phyloP scores from a whole-genome alignment of 2,329 filamentous ascomycete genomes.

The Talaromyces sp. region DNA sequence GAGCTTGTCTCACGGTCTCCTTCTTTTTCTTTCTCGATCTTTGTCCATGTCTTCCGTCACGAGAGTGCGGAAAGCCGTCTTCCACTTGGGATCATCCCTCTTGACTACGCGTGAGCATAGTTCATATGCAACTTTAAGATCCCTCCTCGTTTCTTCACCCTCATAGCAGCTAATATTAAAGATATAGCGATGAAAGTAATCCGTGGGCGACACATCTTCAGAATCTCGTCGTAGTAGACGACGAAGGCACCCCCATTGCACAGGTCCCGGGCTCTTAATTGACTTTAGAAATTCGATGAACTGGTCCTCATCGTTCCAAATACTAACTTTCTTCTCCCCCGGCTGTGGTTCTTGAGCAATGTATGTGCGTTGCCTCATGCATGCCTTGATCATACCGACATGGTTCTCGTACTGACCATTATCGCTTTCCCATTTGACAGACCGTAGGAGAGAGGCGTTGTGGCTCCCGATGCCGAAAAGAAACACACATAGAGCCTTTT shows the following conservation, averaged over 20 bases:
- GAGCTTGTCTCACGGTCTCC: too few species aligned
- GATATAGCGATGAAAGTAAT: neutral
- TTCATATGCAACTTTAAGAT: neutral
- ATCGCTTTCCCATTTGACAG: neutral
- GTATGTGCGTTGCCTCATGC: too few species aligned
- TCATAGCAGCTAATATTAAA: neutral
- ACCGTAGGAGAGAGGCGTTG: neutral
- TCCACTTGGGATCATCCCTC: neutral
- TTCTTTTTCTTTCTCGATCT: too few species aligned
- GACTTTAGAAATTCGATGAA: too few species aligned
- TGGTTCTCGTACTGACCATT: too few species aligned
- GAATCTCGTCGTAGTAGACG: neutral
- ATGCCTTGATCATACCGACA: too few species aligned
- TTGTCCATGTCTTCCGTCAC: too few species aligned
- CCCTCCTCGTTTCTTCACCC: neutral
- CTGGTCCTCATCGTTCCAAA: too few species aligned
- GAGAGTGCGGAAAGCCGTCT: neutral
- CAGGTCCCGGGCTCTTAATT: neutral
- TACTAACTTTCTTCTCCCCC: too few species aligned
- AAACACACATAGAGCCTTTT: neutral
- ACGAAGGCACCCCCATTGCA: neutral
- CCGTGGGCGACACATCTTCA: neutral
- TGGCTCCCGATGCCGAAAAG: constrained; percentile 3
- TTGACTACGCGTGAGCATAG: neutral
- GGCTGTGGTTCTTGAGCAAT: too few species aligned